These are phyloP conservation scores for Mitragyna speciosa DNA, from an alignment of 257 asterid genomes.

Conservation along the genomic window DNA sequence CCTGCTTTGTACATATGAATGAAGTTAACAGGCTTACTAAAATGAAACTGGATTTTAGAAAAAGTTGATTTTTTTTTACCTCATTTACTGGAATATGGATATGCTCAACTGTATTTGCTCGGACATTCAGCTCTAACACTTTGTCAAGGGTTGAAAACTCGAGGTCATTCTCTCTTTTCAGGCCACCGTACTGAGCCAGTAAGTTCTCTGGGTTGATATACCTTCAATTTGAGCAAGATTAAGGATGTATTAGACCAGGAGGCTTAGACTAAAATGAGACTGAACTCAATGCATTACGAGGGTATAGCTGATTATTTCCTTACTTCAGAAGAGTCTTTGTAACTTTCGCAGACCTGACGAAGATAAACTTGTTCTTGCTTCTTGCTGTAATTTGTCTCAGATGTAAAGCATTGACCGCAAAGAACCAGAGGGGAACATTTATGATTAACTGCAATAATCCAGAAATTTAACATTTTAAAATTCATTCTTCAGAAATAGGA, in stretches of 20 bases:
- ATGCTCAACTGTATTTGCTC: conserved; percentile 35
- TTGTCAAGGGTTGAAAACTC: conserved; percentile 72
- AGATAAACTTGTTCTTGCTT: conserved; percentile 55
- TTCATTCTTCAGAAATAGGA: too few species aligned
- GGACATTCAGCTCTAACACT: conserved; percentile 55
- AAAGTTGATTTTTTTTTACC: conserved; percentile 30
- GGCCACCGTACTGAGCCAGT: conserved; percentile 62
- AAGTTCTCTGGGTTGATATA: conserved; percentile 59
- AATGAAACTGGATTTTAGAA: too few species aligned
- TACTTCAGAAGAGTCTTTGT: conserved; percentile 78
- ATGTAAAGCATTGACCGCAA: conserved; percentile 57
- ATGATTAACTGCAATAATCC: conserved; percentile 58
- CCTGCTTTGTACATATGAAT: conserved; percentile 29
- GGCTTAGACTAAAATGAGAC: not conserved
- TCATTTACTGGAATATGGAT: conserved; percentile 59
- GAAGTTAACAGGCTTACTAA: too few species aligned
- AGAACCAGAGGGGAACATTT: conserved; percentile 70
- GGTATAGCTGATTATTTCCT: not conserved
- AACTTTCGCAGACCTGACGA: conserved; percentile 69
- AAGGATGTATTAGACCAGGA: not conserved
- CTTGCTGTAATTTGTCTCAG: conserved; percentile 52
- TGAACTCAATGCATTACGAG: too few species aligned
- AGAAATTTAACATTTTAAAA: not conserved
- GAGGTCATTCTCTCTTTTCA: conserved; percentile 56
- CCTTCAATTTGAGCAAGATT: conserved; percentile 31